Percentiles rank a stretch among this genome's conserved stretches.
Evolutionary conservation across 2,329 filamentous ascomycete species (phyloP).

Genomic region (Albifimbria verrucaria): DNA sequence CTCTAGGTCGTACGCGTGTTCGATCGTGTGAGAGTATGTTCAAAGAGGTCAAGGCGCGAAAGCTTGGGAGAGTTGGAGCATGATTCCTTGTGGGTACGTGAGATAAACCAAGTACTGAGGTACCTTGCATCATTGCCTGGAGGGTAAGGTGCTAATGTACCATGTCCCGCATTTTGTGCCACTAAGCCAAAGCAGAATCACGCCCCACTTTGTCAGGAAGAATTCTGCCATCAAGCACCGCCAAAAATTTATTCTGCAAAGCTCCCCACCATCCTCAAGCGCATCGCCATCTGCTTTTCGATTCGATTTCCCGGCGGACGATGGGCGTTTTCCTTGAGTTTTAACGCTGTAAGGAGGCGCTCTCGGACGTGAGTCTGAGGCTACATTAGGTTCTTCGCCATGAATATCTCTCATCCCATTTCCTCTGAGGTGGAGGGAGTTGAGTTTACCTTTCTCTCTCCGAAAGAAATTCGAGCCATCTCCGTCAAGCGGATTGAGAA

Average conservation of each 20-base stretch:
- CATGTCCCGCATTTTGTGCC: too few species aligned
- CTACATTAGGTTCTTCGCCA: conserved; percentile 29
- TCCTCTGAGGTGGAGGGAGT: conserved; percentile 81
- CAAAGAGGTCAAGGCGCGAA: too few species aligned
- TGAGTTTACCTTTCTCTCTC: conserved; percentile 82
- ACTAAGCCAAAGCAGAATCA: too few species aligned
- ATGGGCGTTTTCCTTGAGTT: neutral
- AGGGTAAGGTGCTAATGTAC: too few species aligned
- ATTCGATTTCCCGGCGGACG: conserved; percentile 2
- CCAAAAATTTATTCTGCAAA: conserved; percentile 33
- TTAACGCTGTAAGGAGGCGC: neutral
- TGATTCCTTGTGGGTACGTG: too few species aligned
- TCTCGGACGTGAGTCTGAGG: neutral
- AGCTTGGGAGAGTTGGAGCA: too few species aligned
- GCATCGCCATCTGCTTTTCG: neutral
- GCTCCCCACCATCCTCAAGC: neutral
- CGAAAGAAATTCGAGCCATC: conserved; percentile 78
- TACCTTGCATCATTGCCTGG: too few species aligned
- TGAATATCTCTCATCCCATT: conserved; percentile 78
- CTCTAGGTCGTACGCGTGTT: too few species aligned
- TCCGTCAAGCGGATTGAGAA: conserved; percentile 95
- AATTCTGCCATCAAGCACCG: conserved; percentile 43
- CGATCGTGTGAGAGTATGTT: too few species aligned
- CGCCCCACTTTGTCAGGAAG: conserved; percentile 12
- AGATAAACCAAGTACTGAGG: too few species aligned